A percentile compares a stretch with the other conserved stretches of the same genome.
Evolutionary conservation across 2,329 filamentous ascomycete genomes (phyloP).

Genomic region (Ilyonectria destructans): DNA sequence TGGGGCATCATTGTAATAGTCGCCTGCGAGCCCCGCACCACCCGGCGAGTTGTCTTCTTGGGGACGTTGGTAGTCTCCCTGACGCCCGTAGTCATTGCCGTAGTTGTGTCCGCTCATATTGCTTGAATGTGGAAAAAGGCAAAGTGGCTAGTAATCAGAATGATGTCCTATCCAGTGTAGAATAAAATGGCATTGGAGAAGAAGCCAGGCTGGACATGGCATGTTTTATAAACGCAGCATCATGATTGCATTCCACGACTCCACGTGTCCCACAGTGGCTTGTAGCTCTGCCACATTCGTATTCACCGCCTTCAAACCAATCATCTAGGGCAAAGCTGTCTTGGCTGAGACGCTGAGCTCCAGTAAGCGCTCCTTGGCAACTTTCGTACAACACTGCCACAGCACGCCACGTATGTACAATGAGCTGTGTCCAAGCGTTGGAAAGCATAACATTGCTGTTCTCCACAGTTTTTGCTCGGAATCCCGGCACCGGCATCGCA

Average conservation of each 20-base stretch:
- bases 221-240: not conserved
- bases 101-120: conserved; percentile 17
- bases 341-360: conserved; percentile 26
- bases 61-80: conserved; percentile 9
- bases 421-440: not conserved
- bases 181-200: no score
- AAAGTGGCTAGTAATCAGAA: not conserved
- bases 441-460: not conserved
- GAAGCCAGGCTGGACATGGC: not conserved
- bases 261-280: conserved; percentile 24
- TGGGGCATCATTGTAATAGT: conserved; percentile 4
- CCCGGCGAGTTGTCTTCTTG: conserved; percentile 11
- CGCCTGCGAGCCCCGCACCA: conserved; percentile 10
- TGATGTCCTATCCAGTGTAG: not conserved
- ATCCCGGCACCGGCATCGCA: not conserved
- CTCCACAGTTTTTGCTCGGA: not conserved
- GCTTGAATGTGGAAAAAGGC: not conserved
- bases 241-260: conserved; percentile 12
- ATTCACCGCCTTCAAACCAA: conserved; percentile 10
- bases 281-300: conserved; percentile 18
- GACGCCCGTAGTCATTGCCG: conserved; percentile 17
- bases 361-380: conserved; percentile 23
- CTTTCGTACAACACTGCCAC: conserved; percentile 7
- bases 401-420: conserved; percentile 19
- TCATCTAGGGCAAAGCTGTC: not conserved